Conservation (phyloP, 2,329 filamentous ascomycete species). For the Trichoderma guizhouense region DNA sequence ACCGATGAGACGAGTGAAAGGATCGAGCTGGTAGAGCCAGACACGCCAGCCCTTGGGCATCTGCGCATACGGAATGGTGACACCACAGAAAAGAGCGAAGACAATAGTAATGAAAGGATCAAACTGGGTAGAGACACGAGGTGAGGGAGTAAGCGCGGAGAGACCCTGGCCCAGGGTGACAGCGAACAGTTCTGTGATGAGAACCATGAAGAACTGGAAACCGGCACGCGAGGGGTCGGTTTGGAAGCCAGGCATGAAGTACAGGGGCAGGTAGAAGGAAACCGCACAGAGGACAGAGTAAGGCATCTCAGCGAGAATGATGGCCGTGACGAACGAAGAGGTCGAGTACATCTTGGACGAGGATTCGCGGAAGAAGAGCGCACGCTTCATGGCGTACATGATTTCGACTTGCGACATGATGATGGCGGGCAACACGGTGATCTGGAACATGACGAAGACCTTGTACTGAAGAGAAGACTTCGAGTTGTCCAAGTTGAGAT, state of each 20-base stretch:
- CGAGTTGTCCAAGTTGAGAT: constrained; percentile 72
- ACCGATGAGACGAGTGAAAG: constrained; percentile 76
- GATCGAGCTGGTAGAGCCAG: constrained; percentile 80
- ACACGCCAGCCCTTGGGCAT: constrained; percentile 76
- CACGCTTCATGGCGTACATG: constrained; percentile 75
- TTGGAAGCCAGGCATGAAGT: constrained; percentile 79
- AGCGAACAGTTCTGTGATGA: constrained; percentile 80
- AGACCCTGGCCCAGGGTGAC: constrained; percentile 76
- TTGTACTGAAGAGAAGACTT: constrained; percentile 76
- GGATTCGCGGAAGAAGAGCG: constrained; percentile 82
- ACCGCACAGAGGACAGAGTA: constrained; percentile 80
- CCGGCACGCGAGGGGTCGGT: constrained; percentile 63
- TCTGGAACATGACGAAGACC: constrained; percentile 87
- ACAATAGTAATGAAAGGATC: constrained; percentile 82
- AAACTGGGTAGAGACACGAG: constrained; percentile 74
- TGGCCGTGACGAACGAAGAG: constrained; percentile 71
- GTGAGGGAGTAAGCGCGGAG: constrained; percentile 71
- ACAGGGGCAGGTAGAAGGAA: constrained; percentile 76
- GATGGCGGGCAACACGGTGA: constrained; percentile 77
- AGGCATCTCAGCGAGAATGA: constrained; percentile 80
- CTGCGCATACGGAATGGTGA: constrained; percentile 73
- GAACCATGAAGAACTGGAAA: constrained; percentile 81
- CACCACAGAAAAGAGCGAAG: constrained; percentile 83
- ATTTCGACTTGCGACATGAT: constrained; percentile 78
- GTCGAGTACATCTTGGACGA: constrained; percentile 83